Evolutionary conservation across 495 filamentous ascomycete genomes (phyloP).

Genomic region (Daldinia loculata): DNA sequence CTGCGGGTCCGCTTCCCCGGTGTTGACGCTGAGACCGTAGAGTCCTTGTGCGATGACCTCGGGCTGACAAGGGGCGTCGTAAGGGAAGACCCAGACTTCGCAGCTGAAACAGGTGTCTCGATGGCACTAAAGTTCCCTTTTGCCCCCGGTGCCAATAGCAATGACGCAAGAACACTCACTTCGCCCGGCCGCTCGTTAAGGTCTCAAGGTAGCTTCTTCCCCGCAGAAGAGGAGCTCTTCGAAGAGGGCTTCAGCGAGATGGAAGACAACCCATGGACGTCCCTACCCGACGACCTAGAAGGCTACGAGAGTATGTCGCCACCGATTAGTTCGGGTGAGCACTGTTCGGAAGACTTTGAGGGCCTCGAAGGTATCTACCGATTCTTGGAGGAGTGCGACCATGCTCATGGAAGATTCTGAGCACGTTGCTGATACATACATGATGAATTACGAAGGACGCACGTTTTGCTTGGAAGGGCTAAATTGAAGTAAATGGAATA

Average conservation of each 20-base stretch:
- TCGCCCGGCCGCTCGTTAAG: conserved; percentile 58
- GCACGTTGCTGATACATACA: conserved; percentile 3
- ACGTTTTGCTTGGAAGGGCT: conserved; percentile 1
- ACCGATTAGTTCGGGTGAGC: conserved; percentile 52
- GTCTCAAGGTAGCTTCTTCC: conserved; percentile 50
- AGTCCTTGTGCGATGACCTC: conserved; percentile 85
- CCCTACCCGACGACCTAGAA: conserved; percentile 52
- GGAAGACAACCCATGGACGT: conserved; percentile 59
- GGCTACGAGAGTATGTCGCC: conserved; percentile 61
- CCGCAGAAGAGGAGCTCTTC: conserved; percentile 52
- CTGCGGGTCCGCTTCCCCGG: conserved; percentile 89
- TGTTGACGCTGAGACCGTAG: conserved; percentile 85
- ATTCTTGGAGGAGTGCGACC: conserved; percentile 88
- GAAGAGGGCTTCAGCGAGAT: conserved; percentile 45
- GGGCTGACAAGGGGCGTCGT: conserved; percentile 80
- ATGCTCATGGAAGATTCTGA: conserved; percentile 54
- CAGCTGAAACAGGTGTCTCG: conserved; percentile 64
- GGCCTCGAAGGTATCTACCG: conserved; percentile 85
- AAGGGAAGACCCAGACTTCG: conserved; percentile 79
- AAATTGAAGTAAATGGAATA: background rate
- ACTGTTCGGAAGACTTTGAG: conserved; percentile 68
- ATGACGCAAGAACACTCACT: conserved; percentile 53
- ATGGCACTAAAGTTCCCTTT: conserved; percentile 88
- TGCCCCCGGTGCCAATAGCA: conserved; percentile 65
- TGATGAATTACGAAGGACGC: conserved; percentile 21